Conservation (phyloP, 305 asterid genomes). For the Withania somnifera region DNA sequence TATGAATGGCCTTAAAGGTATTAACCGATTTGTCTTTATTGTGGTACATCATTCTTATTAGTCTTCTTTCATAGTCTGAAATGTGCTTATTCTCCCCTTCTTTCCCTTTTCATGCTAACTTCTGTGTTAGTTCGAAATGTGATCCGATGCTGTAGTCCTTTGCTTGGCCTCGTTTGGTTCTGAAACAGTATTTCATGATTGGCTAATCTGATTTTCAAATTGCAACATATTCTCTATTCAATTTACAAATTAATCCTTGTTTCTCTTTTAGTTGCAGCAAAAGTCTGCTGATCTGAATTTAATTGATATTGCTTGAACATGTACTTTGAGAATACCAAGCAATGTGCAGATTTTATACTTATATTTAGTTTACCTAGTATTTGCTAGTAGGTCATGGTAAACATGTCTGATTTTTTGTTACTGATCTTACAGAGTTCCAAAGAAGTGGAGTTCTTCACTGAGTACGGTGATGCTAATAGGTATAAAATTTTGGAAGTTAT, state of each 20-base stretch:
- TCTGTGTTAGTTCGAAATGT: neutral
- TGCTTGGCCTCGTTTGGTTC: neutral
- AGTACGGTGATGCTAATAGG: conserved; percentile 86
- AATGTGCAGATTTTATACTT: neutral
- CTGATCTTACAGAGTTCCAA: conserved; percentile 39
- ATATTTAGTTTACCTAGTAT: neutral
- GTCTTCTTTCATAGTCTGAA: neutral
- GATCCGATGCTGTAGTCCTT: neutral
- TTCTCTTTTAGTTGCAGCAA: neutral
- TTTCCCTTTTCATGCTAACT: neutral
- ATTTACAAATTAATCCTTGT: neutral
- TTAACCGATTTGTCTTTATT: neutral
- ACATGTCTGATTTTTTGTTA: neutral
- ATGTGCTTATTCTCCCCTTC: neutral
- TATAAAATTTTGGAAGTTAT: conserved; percentile 82
- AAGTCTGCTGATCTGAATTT: neutral
- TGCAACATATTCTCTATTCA: neutral
- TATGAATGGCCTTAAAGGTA: neutral
- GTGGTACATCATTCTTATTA: neutral
- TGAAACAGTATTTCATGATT: neutral
- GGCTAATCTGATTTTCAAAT: neutral
- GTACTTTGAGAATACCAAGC: neutral
- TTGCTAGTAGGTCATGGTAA: neutral
- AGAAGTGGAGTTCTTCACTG: conserved; percentile 70
- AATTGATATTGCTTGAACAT: neutral